Base-by-base conservation (phyloP, 306 rosid species). In the Vigna reflexopilosa region DNA sequence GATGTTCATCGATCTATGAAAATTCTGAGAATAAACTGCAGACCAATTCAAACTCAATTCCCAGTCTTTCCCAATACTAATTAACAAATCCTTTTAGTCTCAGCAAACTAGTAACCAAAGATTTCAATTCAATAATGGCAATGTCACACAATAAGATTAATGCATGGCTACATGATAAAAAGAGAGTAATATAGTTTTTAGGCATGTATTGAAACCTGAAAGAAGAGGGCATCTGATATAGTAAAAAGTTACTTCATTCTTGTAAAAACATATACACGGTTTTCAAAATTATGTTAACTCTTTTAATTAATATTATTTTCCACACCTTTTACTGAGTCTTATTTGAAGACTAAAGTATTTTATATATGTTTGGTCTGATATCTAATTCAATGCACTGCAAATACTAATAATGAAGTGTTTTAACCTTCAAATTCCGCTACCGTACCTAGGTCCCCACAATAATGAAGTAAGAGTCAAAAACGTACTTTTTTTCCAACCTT, bases 371-470 rank as follows among this genome's bases (percentile, higher is more conserved):
- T 34, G 13, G 72, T 59, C 70, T 32, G 19, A 14, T 70, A 76
- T 62, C 48, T 9, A 19, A 26, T 70, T 82, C 70, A 56, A 80
- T 56, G 56, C 59, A 40, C 63, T 5, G 10, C 40, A 50, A 49
- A 55, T 12, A 57, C 9, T 13, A 24, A 57, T 10, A 58, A 26
- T 26, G 28, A 26, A 26, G 28, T 26, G 28, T 26, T 26, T 24
- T 26, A 26, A 63, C 84, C 64, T 82, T 66, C 38, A 28, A 28
- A 73, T 20, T 38, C 86, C 71, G 86, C 61, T 38, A 67, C 50
- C 78, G 14, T n/a, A 56, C 34, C 40, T 58, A 2, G 19, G 40
- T 6, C 47, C 22, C 56, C 72, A 72, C 54, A 44, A 67, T 55
- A 70, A 36, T 61, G 48, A 16, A 75, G 4, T 11, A 12, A 12